phyloP scores from a whole-genome alignment of 2,329 filamentous ascomycete species.

The Pseudopithomyces maydicus region DNA sequence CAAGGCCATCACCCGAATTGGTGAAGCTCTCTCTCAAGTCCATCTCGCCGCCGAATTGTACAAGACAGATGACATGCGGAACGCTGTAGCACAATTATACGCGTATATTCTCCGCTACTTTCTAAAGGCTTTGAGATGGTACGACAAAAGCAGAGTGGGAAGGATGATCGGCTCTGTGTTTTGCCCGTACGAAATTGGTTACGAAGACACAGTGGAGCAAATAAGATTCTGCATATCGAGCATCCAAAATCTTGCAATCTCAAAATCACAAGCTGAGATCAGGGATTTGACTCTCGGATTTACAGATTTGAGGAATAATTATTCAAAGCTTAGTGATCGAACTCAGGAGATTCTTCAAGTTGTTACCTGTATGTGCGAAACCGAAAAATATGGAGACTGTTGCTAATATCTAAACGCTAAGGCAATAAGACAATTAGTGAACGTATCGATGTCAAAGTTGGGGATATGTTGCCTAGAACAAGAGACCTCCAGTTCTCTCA shows the following conservation, averaged over 20 bases:
- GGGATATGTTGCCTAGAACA: slow-evolving; percentile 5
- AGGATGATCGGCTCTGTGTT: slow-evolving; percentile 21
- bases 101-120: slow-evolving; percentile 30
- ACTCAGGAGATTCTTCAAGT: not conserved
- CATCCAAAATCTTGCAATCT: not conserved
- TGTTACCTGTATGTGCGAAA: not conserved
- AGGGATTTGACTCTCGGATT: slow-evolving; percentile 9
- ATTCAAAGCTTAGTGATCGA: not conserved
- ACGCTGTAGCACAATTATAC: slow-evolving; percentile 24
- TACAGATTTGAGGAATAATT: not conserved
- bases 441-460: slow-evolving; percentile 1
- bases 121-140: slow-evolving; percentile 28
- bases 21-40: slow-evolving; percentile 4
- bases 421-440: slow-evolving; percentile 6
- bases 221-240: not conserved
- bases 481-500: slow-evolving; percentile 5
- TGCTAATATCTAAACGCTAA: not conserved
- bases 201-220: slow-evolving; percentile 17
- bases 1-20: slow-evolving; percentile 1
- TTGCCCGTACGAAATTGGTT: slow-evolving; percentile 19
- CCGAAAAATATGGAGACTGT: too few relatives aligned
- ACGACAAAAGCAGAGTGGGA: slow-evolving; percentile 22
- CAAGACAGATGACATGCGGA: slow-evolving; percentile 22
- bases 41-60: slow-evolving; percentile 15
- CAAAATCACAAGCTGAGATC: slow-evolving; percentile 9